phyloP scores from a whole-genome alignment of 2,329 filamentous ascomycete species.

The Claviceps fusiformis region DNA sequence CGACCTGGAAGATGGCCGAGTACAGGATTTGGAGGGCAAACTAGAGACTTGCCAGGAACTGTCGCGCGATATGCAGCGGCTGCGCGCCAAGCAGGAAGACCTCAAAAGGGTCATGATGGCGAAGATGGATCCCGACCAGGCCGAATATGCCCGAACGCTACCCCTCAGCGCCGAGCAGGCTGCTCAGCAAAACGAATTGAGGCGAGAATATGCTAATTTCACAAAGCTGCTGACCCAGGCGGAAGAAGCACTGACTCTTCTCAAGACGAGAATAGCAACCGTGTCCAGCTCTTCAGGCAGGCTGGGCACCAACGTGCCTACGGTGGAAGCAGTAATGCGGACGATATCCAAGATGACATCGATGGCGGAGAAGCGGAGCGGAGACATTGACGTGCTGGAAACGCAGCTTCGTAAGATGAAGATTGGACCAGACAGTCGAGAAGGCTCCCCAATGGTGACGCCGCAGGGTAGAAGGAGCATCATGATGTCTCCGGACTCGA shows the following conservation, averaged over 20 bases:
- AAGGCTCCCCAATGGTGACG: slow-evolving; percentile 28
- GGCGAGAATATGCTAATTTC: slow-evolving; percentile 60
- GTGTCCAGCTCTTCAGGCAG: slow-evolving; percentile 36
- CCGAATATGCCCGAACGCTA: slow-evolving; percentile 50
- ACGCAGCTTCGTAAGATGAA: slow-evolving; percentile 66
- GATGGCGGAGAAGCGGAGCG: slow-evolving; percentile 83
- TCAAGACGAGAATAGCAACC: slow-evolving; percentile 63
- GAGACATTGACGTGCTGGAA: slow-evolving; percentile 82
- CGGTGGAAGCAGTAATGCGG: slow-evolving; percentile 79
- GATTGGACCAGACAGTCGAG: slow-evolving; percentile 31
- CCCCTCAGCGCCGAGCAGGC: slow-evolving; percentile 76
- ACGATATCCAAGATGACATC: slow-evolving; percentile 87
- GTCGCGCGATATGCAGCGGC: slow-evolving; percentile 53
- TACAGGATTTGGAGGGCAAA: slow-evolving; percentile 56
- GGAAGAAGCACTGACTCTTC: slow-evolving; percentile 65
- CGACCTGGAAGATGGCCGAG: slow-evolving; percentile 52
- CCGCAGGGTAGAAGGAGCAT: slow-evolving; percentile 24
- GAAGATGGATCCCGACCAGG: slow-evolving; percentile 52
- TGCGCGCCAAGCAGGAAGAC: slow-evolving; percentile 65
- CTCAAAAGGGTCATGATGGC: slow-evolving; percentile 62
- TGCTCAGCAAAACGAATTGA: slow-evolving; percentile 70
- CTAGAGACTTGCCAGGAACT: slow-evolving; percentile 55
- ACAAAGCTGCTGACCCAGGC: slow-evolving; percentile 62
- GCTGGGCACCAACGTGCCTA: slow-evolving; percentile 47
- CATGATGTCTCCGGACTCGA: slow-evolving; percentile 30